phyloP scores from a whole-genome alignment of 2,329 filamentous ascomycete genomes.

The Mycosphaerella sp. region DNA sequence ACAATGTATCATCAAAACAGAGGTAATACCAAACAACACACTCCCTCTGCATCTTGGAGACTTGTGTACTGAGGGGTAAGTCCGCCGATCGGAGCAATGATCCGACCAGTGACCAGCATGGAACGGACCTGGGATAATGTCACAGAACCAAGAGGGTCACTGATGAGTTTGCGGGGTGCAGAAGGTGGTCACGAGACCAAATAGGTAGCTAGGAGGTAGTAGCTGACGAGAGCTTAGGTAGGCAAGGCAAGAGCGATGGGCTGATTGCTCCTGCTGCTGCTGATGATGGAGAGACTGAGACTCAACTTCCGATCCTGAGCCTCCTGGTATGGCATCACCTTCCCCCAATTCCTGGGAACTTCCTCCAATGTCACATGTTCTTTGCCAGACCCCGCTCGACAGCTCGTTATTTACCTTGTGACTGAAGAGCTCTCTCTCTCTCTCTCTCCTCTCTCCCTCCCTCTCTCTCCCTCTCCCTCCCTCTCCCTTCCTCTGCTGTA shows the following conservation, averaged over 20 bases:
- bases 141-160: neutral
- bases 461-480: too few relatives aligned
- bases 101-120: neutral
- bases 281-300: neutral
- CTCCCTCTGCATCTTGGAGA: too few relatives aligned
- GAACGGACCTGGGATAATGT: neutral
- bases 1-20: too few relatives aligned
- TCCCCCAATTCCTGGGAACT: neutral
- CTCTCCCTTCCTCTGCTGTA: too few relatives aligned
- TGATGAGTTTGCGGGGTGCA: neutral
- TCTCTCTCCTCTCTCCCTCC: neutral
- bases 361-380: neutral
- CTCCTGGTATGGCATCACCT: neutral
- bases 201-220: too few relatives aligned
- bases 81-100: neutral
- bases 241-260: neutral
- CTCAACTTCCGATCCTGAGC: neutral
- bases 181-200: neutral
- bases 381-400: neutral
- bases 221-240: neutral
- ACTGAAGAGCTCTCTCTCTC: neutral
- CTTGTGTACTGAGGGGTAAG: neutral
- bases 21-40: too few relatives aligned
- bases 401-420: neutral
- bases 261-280: neutral